phyloP scores from a whole-genome alignment of 768 basidiomycete genomes.

The Termitomyces sp. region DNA sequence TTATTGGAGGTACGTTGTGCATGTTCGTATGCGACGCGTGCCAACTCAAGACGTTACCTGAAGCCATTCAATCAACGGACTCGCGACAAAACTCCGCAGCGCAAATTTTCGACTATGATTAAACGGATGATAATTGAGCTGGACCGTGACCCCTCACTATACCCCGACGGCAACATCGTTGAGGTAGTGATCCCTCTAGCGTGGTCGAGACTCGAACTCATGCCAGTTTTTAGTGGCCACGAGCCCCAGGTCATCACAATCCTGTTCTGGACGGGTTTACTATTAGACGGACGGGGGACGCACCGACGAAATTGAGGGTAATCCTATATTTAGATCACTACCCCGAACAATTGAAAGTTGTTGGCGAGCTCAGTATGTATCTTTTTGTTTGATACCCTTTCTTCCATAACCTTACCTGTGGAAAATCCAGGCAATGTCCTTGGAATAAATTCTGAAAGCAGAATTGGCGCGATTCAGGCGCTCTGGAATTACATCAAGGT shows the following conservation, averaged over 20 bases:
- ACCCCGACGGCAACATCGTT: conserved; percentile 82
- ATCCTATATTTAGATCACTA: conserved; percentile 82
- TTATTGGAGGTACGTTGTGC: conserved; percentile 61
- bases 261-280: conserved; percentile 83
- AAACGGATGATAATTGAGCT: conserved; percentile 83
- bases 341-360: conserved; percentile 81
- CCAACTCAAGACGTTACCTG: neutral
- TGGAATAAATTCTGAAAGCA: conserved; percentile 80
- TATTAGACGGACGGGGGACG: conserved; percentile 75
- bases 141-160: conserved; percentile 76
- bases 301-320: conserved; percentile 71
- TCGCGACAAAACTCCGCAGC: conserved; percentile 53
- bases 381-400: neutral
- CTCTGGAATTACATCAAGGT: conserved; percentile 93
- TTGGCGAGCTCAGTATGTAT: conserved; percentile 61
- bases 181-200: conserved; percentile 49
- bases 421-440: conserved; percentile 48
- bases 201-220: neutral
- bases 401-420: conserved; percentile 1
- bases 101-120: conserved; percentile 83
- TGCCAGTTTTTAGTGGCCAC: conserved; percentile 48
- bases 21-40: neutral
- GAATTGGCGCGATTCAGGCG: conserved; percentile 72
- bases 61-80: conserved; percentile 58
- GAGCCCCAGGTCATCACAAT: conserved; percentile 46